phyloP scores from a whole-genome alignment of 148 eudicot genomes.

The Heliosperma pusillum region DNA sequence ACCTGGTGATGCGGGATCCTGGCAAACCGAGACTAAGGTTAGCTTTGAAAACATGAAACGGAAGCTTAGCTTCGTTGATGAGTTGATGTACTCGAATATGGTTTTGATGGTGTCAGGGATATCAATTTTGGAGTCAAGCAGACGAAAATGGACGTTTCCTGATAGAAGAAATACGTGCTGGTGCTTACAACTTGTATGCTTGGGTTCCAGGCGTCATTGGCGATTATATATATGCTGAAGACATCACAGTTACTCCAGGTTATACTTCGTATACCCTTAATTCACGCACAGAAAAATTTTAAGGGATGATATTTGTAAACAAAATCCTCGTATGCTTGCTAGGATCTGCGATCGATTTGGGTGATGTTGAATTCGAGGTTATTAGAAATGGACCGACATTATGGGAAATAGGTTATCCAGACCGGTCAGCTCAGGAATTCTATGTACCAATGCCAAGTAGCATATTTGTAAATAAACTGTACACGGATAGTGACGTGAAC shows the following conservation, averaged over 20 bases:
- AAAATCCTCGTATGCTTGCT: neutral
- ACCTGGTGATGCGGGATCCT: constrained; percentile 40
- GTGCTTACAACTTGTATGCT: constrained; percentile 44
- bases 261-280: neutral
- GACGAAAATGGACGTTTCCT: constrained; percentile 34
- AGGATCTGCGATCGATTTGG: constrained; percentile 46
- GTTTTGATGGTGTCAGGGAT: constrained; percentile 30
- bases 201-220: constrained; percentile 50
- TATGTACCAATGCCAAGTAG: constrained; percentile 59
- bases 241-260: constrained; percentile 34
- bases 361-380: constrained; percentile 41
- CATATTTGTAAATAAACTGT: constrained; percentile 33
- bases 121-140: constrained; percentile 49
- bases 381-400: constrained; percentile 69
- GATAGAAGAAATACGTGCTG: constrained; percentile 33
- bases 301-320: too few relatives aligned
- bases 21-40: constrained; percentile 56
- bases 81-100: neutral
- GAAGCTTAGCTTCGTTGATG: neutral
- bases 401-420: constrained; percentile 85
- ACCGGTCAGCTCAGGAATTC: constrained; percentile 78
- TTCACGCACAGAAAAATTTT: neutral
- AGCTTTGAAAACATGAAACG: neutral
- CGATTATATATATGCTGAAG: constrained; percentile 31
- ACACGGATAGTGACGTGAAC: too few relatives aligned